A percentile compares a stretch with the other conserved stretches of the same genome.
phyloP scores from a whole-genome alignment of 1,284 basidiomycete genomes.

The Ganoderma boninense region DNA sequence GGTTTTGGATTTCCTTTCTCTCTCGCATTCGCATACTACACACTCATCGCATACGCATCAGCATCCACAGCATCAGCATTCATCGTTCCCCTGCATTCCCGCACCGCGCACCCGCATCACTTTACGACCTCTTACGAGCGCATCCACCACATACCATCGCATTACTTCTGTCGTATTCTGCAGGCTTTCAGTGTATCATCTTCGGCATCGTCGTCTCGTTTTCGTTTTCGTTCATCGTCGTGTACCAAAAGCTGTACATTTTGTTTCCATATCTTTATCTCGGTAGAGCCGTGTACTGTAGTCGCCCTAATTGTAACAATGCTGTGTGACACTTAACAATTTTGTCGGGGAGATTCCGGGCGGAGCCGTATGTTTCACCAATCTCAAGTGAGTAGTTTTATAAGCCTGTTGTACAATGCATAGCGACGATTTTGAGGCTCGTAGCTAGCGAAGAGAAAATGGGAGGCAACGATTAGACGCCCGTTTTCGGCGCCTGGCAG shows the following conservation, averaged over 20 bases:
- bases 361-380: too few species aligned
- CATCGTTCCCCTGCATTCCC: slow-evolving; percentile 22
- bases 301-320: too few species aligned
- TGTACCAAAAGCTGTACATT: slow-evolving; percentile 19
- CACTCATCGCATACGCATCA: slow-evolving; percentile 20
- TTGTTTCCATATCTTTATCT: slow-evolving; percentile 44
- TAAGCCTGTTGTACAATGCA: too few species aligned
- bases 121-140: slow-evolving; percentile 6
- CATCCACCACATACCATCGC: slow-evolving; percentile 14
- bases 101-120: slow-evolving; percentile 23
- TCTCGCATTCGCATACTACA: slow-evolving; percentile 27
- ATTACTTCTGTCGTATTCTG: slow-evolving; percentile 6
- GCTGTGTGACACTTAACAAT: too few species aligned
- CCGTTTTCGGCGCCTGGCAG: too few species aligned
- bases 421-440: too few species aligned
- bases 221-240: slow-evolving; percentile 6
- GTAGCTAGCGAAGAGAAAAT: too few species aligned
- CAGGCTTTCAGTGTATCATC: slow-evolving; percentile 23
- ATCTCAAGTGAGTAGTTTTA: too few species aligned
- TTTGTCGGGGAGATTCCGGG: too few species aligned
- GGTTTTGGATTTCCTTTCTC: slow-evolving; percentile 21
- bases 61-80: slow-evolving; percentile 22
- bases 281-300: slow-evolving; percentile 46
- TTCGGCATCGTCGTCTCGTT: slow-evolving; percentile 5
- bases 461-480: too few species aligned